phyloP scores from a whole-genome alignment of 768 basidiomycete species.

The Crepidotus variabilis region DNA sequence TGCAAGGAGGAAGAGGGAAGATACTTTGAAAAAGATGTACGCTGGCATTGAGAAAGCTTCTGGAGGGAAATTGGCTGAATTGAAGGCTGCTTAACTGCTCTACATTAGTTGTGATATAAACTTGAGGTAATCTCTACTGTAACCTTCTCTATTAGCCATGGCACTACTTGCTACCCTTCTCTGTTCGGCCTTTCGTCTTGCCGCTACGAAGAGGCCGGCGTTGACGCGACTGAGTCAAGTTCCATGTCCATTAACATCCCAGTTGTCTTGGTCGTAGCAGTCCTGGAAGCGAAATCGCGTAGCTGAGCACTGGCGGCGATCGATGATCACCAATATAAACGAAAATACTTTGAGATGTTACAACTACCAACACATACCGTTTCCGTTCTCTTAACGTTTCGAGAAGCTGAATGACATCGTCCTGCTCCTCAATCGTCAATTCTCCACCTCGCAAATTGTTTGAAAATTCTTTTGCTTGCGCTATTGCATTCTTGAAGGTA shows the following conservation, averaged over 20 bases:
- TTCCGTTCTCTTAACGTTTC: slow-evolving; percentile 61
- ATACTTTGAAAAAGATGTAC: slow-evolving; percentile 41
- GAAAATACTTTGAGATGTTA: background rate
- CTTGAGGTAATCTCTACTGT: background rate
- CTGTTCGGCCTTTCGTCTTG: background rate
- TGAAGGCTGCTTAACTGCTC: slow-evolving; percentile 20
- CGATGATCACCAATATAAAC: background rate
- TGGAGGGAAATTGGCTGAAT: slow-evolving; percentile 48
- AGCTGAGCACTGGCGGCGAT: slow-evolving; percentile 48
- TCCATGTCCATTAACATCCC: slow-evolving; percentile 48
- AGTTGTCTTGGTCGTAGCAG: slow-evolving; percentile 25
- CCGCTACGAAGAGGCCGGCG: slow-evolving; percentile 32
- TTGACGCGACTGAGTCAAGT: slow-evolving; percentile 73
- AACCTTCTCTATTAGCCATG: background rate
- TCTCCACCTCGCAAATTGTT: slow-evolving; percentile 67
- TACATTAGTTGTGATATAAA: background rate
- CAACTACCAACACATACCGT: slow-evolving; percentile 33
- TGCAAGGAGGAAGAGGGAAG: slow-evolving; percentile 26
- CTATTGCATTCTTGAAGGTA: slow-evolving; percentile 58
- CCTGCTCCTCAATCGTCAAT: slow-evolving; percentile 62
- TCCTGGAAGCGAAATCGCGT: slow-evolving; percentile 43
- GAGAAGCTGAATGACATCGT: slow-evolving; percentile 67
- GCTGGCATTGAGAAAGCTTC: slow-evolving; percentile 62
- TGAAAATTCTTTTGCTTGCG: slow-evolving; percentile 58
- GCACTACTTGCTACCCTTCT: background rate